Evolutionary conservation across 2,329 filamentous ascomycete species (phyloP).

Genomic region (Tolypocladium paradoxum): DNA sequence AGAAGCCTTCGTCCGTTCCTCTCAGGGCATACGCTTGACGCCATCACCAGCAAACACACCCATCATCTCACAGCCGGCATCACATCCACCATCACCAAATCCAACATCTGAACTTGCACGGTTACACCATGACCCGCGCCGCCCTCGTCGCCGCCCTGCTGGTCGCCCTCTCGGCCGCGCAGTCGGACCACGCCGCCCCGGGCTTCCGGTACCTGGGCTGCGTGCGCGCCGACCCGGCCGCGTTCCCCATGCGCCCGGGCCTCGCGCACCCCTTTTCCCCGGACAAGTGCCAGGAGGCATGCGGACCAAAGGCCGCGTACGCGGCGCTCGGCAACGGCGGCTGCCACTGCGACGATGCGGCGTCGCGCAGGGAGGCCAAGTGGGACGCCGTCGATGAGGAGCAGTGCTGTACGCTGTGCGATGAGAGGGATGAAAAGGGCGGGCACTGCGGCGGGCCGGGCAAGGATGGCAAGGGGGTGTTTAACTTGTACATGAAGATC

Average conservation of each 20-base stretch:
- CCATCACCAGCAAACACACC: no score
- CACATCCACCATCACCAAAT: not conserved
- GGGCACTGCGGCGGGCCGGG: conserved; percentile 15
- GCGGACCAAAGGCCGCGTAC: conserved; percentile 3
- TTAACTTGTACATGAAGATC: conserved; percentile 7
- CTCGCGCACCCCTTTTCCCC: conserved; percentile 9
- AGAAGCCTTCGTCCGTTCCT: no score
- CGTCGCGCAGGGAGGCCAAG: not conserved
- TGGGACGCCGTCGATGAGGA: conserved; percentile 9
- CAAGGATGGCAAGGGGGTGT: conserved; percentile 3
- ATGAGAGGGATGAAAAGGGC: conserved; percentile 3
- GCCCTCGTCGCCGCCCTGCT: conserved; percentile 12
- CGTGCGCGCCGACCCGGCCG: conserved; percentile 8
- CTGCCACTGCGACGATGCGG: conserved; percentile 12
- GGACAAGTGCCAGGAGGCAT: conserved; percentile 11
- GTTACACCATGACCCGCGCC: conserved; percentile 7
- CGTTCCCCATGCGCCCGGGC: conserved; percentile 8
- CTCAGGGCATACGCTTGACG: no score
- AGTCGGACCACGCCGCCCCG: conserved; percentile 6
- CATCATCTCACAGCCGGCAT: not conserved
- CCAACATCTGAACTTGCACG: not conserved
- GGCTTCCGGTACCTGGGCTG: conserved; percentile 18
- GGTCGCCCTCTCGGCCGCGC: conserved; percentile 11
- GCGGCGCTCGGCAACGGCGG: conserved; percentile 11
- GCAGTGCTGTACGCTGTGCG: conserved; percentile 11